phyloP scores from a whole-genome alignment of 306 rosid genomes.

The Prunus fruticosa region DNA sequence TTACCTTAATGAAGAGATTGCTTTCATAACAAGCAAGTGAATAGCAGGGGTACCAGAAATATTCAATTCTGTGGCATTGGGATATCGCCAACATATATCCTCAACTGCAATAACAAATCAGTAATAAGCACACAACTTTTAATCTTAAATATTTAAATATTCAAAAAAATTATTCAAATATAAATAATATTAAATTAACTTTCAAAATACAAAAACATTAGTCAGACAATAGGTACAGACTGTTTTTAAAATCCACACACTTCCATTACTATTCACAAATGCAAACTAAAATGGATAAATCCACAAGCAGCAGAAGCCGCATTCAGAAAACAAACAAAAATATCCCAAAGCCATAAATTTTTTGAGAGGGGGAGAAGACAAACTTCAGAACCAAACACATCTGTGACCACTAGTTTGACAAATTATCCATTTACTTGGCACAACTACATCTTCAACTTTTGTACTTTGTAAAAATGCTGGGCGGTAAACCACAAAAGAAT shows the following conservation, averaged over 20 bases:
- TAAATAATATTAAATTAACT: not conserved
- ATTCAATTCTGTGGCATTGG: conserved; percentile 87
- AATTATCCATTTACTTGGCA: not conserved
- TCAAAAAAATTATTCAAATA: not conserved
- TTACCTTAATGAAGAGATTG: conserved; percentile 71
- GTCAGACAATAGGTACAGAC: not conserved
- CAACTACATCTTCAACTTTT: not conserved
- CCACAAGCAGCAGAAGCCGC: not conserved
- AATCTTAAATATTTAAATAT: not conserved
- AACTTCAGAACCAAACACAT: not conserved
- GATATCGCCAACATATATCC: conserved; percentile 94
- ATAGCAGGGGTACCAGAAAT: conserved; percentile 64
- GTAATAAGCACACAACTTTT: conserved; percentile 21
- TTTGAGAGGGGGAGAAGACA: not conserved
- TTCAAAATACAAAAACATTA: not conserved
- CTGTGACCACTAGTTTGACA: not conserved
- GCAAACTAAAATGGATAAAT: not conserved
- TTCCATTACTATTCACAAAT: not conserved
- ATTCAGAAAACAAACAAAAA: not conserved
- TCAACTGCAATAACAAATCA: conserved; percentile 56
- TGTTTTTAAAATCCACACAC: not conserved
- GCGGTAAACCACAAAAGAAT: not conserved
- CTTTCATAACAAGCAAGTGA: conserved; percentile 71
- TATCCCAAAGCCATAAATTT: too few relatives aligned
- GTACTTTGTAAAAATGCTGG: not conserved